Conservation (phyloP, 2,329 filamentous ascomycete species). For the Cladophialophora carrionii region DNA sequence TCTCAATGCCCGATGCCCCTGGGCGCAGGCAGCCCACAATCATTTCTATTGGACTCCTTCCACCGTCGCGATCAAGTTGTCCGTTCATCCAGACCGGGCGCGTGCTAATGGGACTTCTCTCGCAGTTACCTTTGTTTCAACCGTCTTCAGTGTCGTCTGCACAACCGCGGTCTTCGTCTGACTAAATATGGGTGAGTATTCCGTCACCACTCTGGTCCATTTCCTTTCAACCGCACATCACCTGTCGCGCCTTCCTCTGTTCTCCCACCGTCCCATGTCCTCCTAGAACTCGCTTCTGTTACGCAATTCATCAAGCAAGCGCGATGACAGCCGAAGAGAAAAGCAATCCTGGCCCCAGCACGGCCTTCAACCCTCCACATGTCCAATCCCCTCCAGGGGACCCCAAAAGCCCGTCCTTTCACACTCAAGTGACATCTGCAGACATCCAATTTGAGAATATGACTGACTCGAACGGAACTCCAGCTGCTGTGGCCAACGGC, state of each 20-base stretch:
- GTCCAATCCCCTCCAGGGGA: slow-evolving; percentile 7
- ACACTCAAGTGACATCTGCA: slow-evolving; percentile 8
- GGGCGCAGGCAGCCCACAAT: slow-evolving; percentile 17
- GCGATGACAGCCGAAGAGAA: slow-evolving; percentile 13
- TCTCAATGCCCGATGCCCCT: slow-evolving; percentile 11
- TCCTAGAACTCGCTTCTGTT: background rate
- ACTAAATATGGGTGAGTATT: slow-evolving; percentile 33
- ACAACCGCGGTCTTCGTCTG: slow-evolving; percentile 22
- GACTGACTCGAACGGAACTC: slow-evolving; percentile 39
- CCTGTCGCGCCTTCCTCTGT: slow-evolving; percentile 8
- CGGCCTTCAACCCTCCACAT: slow-evolving; percentile 16
- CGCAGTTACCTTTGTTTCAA: slow-evolving; percentile 22
- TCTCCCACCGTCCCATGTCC: background rate
- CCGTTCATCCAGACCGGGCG: slow-evolving; percentile 11
- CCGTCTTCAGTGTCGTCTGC: slow-evolving; percentile 23
- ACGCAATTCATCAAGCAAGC: slow-evolving; percentile 9
- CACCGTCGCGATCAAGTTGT: background rate
- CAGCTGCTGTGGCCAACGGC: slow-evolving; percentile 43
- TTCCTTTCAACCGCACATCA: slow-evolving; percentile 8
- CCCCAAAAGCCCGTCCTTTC: background rate
- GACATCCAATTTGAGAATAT: slow-evolving; percentile 13
- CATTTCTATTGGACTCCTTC: slow-evolving; percentile 9
- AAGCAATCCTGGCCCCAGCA: slow-evolving; percentile 13
- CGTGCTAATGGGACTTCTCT: slow-evolving; percentile 23
- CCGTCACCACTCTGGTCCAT: slow-evolving; percentile 16